A percentile compares a stretch with the other conserved stretches of the same genome.
phyloP scores from a whole-genome alignment of 2,329 filamentous ascomycete genomes.

The Chaetomium strumarium region DNA sequence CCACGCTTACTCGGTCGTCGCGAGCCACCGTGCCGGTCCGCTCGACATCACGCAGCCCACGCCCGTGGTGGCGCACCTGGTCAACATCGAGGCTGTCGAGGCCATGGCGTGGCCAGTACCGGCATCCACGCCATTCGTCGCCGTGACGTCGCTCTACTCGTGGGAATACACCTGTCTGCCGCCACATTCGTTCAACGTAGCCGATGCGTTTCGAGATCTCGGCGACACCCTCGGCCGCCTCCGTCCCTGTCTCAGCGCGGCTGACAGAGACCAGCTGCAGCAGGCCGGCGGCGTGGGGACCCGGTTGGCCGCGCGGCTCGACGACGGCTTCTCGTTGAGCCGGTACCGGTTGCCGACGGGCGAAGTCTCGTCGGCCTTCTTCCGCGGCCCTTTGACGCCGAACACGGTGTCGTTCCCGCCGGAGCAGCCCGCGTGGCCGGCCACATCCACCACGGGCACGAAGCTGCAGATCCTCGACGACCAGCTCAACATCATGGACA shows the following conservation, averaged over 20 bases:
- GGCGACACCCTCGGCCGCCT: background rate
- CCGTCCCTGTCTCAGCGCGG: background rate
- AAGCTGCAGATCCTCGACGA: conserved; percentile 32
- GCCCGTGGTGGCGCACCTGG: conserved; percentile 32
- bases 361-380: conserved; percentile 35
- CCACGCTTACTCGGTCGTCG: conserved; percentile 31
- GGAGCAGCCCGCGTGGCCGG: too few species aligned
- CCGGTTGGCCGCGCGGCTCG: conserved; percentile 21
- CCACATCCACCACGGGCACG: conserved; percentile 29
- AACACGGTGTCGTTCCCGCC: conserved; percentile 13
- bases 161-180: conserved; percentile 38
- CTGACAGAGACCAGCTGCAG: too few species aligned
- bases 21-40: conserved; percentile 32
- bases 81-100: conserved; percentile 34
- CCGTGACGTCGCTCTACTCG: conserved; percentile 33
- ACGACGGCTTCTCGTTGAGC: conserved; percentile 36
- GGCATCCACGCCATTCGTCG: conserved; percentile 23
- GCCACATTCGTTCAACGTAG: conserved; percentile 30
- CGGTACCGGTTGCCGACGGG: conserved; percentile 34
- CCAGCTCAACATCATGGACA: conserved; percentile 31
- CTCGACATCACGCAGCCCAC: conserved; percentile 25
- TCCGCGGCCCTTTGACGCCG: conserved; percentile 35
- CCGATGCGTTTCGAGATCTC: conserved; percentile 26
- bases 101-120: conserved; percentile 26
- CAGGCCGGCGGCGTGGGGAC: too few species aligned